Evolutionary conservation across 2,329 filamentous ascomycete species (phyloP), one percentile per base, ranked within the genome.

Genomic region (Apiospora rasikravindrae): DNA sequence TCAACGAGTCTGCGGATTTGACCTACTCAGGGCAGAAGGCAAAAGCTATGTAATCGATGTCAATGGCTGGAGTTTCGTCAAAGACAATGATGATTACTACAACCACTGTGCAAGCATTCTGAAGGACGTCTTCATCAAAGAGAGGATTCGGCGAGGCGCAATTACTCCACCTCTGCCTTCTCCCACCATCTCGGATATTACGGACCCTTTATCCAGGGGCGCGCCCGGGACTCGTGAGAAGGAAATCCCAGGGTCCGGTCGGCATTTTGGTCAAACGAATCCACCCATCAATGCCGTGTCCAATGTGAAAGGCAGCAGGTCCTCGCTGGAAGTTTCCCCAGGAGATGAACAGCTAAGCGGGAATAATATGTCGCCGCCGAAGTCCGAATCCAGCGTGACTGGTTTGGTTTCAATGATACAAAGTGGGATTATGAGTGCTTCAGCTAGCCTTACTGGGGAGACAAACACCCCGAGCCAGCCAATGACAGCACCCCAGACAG

Each of bases 61-160:
- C 77, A 99, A 99, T 81, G 96, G 96, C 16, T 99, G 97, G 97
- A 98, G 96, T 80, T 99, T 99, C 78, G 96, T 99, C 81, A 99
- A 99, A 82, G 97, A 99, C 81, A 99, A 99, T 78, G 96, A 98
- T 74, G 95, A 97, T 73, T 99, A 99, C 82, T 99, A 99, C 81
- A 94, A 98, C 78, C 94, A 94, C 78, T 96, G 93, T 77, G 91
- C 96, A 29, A 91, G 87, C 73, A 98, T 98, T 68, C 85, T 99
- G 69, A 94, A 92, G 79, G 92, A 96, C 8, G 94, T 97, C 80
- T 98, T 99, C 76, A 86, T 97, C 75, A 90, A 90, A 75, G 96
- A 98, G 81, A 94, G 91, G 78, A 83, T 90, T 70, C 88, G 90
- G 49, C 88, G 87, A 76, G 86, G 88, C 42, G 81, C 93, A 88